phyloP scores from a whole-genome alignment of 2,329 filamentous ascomycete species.

The Phialophora verrucosa region DNA sequence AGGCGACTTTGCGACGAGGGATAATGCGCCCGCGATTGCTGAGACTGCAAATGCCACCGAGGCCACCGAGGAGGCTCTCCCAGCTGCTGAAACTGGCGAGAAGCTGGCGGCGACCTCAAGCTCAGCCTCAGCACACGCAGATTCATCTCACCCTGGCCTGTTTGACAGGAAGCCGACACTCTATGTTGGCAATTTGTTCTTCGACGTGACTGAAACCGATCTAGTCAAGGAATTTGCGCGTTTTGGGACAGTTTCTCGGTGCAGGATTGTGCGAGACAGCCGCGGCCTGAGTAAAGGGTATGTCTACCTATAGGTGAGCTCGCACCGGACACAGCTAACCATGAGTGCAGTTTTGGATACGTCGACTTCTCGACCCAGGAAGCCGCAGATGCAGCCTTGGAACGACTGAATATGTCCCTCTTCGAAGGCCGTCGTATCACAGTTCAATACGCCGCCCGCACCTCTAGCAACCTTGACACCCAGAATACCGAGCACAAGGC shows the following conservation, averaged over 20 bases:
- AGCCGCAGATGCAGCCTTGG: slow-evolving; percentile 62
- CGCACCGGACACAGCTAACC: slow-evolving; percentile 24
- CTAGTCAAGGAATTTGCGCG: slow-evolving; percentile 64
- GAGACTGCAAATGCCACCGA: slow-evolving; percentile 35
- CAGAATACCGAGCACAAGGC: slow-evolving; percentile 14
- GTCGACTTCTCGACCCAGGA: slow-evolving; percentile 63
- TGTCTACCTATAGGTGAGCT: slow-evolving; percentile 35
- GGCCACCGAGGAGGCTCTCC: slow-evolving; percentile 27
- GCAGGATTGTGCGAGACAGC: slow-evolving; percentile 64
- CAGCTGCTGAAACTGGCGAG: slow-evolving; percentile 31
- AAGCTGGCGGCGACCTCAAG: slow-evolving; percentile 15
- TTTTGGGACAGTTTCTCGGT: slow-evolving; percentile 61
- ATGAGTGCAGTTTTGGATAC: slow-evolving; percentile 65
- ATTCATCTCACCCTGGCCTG: slow-evolving; percentile 13
- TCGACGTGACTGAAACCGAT: slow-evolving; percentile 68
- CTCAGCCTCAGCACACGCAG: not conserved
- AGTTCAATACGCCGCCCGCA: slow-evolving; percentile 62
- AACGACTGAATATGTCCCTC: slow-evolving; percentile 63
- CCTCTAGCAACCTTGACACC: slow-evolving; percentile 4
- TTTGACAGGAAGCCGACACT: slow-evolving; percentile 54
- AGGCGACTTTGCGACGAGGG: slow-evolving; percentile 13
- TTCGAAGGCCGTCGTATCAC: slow-evolving; percentile 69
- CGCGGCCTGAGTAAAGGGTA: slow-evolving; percentile 73
- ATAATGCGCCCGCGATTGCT: slow-evolving; percentile 35
- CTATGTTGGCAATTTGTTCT: slow-evolving; percentile 73